Percentiles rank a stretch among this genome's conserved stretches.
Evolutionary conservation across 2,329 filamentous ascomycete genomes (phyloP).

Genomic region (Talaromyces verruculosus): DNA sequence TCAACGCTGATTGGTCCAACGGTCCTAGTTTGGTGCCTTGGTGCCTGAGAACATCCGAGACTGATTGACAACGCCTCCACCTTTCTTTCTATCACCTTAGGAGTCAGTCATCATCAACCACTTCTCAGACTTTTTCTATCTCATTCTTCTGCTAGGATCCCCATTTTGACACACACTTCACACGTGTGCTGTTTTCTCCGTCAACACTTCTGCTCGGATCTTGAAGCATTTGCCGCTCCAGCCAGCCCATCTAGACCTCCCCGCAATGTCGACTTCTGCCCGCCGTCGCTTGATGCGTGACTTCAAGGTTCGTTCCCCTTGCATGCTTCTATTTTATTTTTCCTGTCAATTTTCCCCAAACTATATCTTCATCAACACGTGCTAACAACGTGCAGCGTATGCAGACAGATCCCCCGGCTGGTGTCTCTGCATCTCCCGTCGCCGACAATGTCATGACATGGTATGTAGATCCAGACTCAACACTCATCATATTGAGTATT

Average conservation of each 20-base stretch:
- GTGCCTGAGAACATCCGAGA: neutral
- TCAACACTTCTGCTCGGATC: neutral
- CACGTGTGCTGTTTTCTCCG: neutral
- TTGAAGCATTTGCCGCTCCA: neutral
- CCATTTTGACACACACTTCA: too few relatives aligned
- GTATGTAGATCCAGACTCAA: slow-evolving; percentile 25
- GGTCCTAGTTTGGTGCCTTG: neutral
- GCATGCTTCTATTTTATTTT: neutral
- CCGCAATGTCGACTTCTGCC: slow-evolving; percentile 83
- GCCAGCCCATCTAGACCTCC: slow-evolving; percentile 2
- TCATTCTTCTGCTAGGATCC: neutral
- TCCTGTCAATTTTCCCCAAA: too few relatives aligned
- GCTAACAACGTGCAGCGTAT: slow-evolving; percentile 67
- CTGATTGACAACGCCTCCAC: slow-evolving; percentile 6
- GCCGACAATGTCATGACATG: slow-evolving; percentile 55
- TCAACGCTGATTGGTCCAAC: neutral
- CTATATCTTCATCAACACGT: neutral
- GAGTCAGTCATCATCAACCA: neutral
- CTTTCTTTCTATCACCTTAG: neutral
- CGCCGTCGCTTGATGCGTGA: slow-evolving; percentile 97
- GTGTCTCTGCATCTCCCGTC: slow-evolving; percentile 92
- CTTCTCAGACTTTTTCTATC: neutral
- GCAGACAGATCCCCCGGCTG: slow-evolving; percentile 97
- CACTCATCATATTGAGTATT: neutral
- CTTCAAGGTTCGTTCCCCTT: slow-evolving; percentile 75